Percentiles rank a stretch among this genome's conserved stretches.
Evolutionary conservation across 2,329 filamentous ascomycete species (phyloP).

Genomic region (Alternaria sp.): DNA sequence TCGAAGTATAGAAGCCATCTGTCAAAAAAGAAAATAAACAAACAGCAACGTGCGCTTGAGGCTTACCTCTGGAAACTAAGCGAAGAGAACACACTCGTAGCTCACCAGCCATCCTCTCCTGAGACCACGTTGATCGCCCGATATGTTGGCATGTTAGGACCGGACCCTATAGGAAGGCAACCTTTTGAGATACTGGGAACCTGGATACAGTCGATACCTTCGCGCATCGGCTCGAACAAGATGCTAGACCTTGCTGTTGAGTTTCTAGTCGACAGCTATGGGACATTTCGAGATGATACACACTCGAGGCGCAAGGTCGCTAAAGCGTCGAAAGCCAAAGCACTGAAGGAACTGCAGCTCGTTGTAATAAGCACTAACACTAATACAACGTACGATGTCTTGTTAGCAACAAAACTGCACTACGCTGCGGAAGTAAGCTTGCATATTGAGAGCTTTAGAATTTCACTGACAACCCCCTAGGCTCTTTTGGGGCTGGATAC

Average conservation of each 20-base stretch:
- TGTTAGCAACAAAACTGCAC: conserved; percentile 41
- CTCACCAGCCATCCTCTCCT: conserved; percentile 23
- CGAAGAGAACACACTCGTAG: conserved; percentile 7
- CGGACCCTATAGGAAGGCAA: conserved; percentile 18
- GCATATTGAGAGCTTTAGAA: too few species aligned
- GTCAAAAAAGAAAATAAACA: conserved; percentile 22
- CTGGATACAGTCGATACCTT: conserved; percentile 40
- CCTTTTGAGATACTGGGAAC: conserved; percentile 38
- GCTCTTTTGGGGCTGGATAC: conserved; percentile 35
- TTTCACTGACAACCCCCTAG: conserved; percentile 22
- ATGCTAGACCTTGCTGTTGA: conserved; percentile 41
- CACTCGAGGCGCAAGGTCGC: conserved; percentile 32
- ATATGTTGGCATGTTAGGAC: conserved; percentile 36
- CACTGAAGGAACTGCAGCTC: conserved; percentile 35
- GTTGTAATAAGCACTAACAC: conserved; percentile 20
- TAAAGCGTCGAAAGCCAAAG: conserved; percentile 33
- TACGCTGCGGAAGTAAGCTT: conserved; percentile 38
- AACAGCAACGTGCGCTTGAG: conserved; percentile 27
- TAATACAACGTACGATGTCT: conserved; percentile 33
- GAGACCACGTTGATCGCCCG: conserved; percentile 32
- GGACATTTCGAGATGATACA: conserved; percentile 28
- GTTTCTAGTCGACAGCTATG: conserved; percentile 35
- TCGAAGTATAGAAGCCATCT: conserved; percentile 18
- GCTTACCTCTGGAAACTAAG: conserved; percentile 24
- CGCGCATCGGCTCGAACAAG: conserved; percentile 34